These are phyloP conservation scores for Penicillium paneum DNA, from an alignment of 2,329 filamentous ascomycete genomes.

Conservation along the genomic window DNA sequence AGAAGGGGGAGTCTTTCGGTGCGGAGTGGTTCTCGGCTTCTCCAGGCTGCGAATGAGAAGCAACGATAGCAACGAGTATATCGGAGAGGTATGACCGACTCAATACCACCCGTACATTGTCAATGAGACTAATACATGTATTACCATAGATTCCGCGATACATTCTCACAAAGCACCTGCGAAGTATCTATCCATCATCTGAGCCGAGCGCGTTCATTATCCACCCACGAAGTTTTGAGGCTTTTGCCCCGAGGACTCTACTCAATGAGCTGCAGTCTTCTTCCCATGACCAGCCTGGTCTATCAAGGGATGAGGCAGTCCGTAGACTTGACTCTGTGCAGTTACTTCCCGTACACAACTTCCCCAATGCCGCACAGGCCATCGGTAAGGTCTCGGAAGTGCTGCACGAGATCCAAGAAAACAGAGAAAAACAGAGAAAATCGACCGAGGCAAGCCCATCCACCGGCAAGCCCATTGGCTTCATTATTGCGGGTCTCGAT, in stretches of 20 bases:
- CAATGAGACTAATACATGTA: not conserved
- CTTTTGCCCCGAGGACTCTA: constrained; percentile 32
- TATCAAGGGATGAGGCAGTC: constrained; percentile 32
- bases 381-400: constrained; percentile 30
- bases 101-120: not conserved
- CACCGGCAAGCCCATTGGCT: constrained; percentile 13
- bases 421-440: constrained; percentile 1
- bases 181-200: constrained; percentile 2
- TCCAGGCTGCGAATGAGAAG: constrained; percentile 27
- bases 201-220: constrained; percentile 34
- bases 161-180: constrained; percentile 27
- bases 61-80: constrained; percentile 26
- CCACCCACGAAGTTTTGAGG: constrained; percentile 29
- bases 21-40: constrained; percentile 33
- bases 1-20: constrained; percentile 22
- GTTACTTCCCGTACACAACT: constrained; percentile 33
- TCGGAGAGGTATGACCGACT: constrained; percentile 29
- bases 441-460: not conserved
- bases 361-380: constrained; percentile 30
- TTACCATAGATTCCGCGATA: constrained; percentile 28
- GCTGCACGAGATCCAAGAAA: constrained; percentile 21
- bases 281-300: constrained; percentile 2
- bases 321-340: constrained; percentile 32
- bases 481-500: constrained; percentile 40
- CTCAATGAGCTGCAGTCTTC: constrained; percentile 27